These are phyloP conservation scores for Rhypophila decipiens DNA, from an alignment of 495 filamentous ascomycete genomes.

Conservation along the genomic window DNA sequence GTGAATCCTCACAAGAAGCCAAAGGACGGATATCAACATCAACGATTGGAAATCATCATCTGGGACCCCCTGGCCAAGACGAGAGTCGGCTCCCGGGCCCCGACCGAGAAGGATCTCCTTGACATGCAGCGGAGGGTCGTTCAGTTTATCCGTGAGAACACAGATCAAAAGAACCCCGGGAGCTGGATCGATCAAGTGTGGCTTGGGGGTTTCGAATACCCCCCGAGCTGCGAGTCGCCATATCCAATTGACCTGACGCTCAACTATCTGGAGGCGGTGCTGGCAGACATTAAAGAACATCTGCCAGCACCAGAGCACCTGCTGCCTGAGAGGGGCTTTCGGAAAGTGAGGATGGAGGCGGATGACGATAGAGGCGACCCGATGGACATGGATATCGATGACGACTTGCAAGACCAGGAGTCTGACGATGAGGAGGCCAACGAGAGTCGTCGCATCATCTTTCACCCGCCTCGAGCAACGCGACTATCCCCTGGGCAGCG, in stretches of 20 bases:
- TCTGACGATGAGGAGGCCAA: slow-evolving; percentile 15
- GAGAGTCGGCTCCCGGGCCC: slow-evolving; percentile 6
- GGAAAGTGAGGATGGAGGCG: slow-evolving; percentile 3
- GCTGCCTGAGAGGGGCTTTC: slow-evolving; percentile 19
- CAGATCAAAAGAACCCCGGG: slow-evolving; percentile 13
- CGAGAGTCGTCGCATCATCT: slow-evolving; percentile 33
- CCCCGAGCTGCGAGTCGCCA: slow-evolving; percentile 6
- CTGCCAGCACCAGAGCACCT: slow-evolving; percentile 22
- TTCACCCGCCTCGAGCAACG: slow-evolving; percentile 33
- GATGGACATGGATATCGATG: slow-evolving; percentile 15
- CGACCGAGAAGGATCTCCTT: slow-evolving; percentile 21
- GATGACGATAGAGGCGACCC: neutral
- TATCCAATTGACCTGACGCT: slow-evolving; percentile 20
- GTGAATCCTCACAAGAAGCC: slow-evolving; percentile 22
- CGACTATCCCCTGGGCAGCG: slow-evolving; percentile 6
- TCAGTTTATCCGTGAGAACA: slow-evolving; percentile 19
- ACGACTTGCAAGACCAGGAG: neutral
- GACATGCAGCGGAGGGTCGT: slow-evolving; percentile 36
- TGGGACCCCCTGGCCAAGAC: slow-evolving; percentile 32
- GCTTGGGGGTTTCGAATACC: slow-evolving; percentile 26
- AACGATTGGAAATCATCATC: slow-evolving; percentile 35
- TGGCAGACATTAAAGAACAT: slow-evolving; percentile 15
- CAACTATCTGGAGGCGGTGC: slow-evolving; percentile 14
- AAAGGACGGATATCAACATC: no score
- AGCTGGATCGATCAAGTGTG: slow-evolving; percentile 29